Evolutionary conservation across 306 rosid genomes (phyloP).

Genomic region (Fragaria ananassa): DNA sequence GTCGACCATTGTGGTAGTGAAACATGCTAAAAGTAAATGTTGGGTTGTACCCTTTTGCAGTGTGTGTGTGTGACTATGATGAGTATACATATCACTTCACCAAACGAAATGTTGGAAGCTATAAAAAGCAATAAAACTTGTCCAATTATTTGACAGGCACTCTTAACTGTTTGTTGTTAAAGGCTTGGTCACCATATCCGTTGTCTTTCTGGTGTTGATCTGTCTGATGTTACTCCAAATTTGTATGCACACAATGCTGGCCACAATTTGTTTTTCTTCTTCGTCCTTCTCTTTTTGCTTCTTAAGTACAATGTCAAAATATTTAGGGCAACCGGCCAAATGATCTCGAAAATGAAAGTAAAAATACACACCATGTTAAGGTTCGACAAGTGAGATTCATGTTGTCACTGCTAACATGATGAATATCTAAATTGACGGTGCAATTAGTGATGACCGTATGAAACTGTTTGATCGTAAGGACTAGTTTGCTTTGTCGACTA

Average conservation of each 20-base stretch:
- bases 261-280: constrained; percentile 23
- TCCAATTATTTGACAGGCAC: constrained; percentile 51
- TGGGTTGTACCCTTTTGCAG: constrained; percentile 30
- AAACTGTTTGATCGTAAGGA: no score
- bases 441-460: background rate
- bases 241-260: constrained; percentile 29
- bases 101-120: constrained; percentile 18
- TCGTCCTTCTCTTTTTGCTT: background rate
- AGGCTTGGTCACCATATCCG: constrained; percentile 21
- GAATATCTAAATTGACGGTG: background rate
- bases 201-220: constrained; percentile 12
- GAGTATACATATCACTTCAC: constrained; percentile 22
- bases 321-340: background rate
- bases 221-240: constrained; percentile 31
- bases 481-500: background rate
- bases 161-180: constrained; percentile 31
- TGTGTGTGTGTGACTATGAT: constrained; percentile 1
- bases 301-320: background rate
- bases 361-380: background rate
- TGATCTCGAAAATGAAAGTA: background rate
- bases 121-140: constrained; percentile 26
- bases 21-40: constrained; percentile 45
- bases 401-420: no score
- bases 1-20: constrained; percentile 15
- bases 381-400: background rate